These are phyloP conservation scores for Sporothrix globosa DNA, from an alignment of 2,329 filamentous ascomycete genomes.

Conservation along the genomic window DNA sequence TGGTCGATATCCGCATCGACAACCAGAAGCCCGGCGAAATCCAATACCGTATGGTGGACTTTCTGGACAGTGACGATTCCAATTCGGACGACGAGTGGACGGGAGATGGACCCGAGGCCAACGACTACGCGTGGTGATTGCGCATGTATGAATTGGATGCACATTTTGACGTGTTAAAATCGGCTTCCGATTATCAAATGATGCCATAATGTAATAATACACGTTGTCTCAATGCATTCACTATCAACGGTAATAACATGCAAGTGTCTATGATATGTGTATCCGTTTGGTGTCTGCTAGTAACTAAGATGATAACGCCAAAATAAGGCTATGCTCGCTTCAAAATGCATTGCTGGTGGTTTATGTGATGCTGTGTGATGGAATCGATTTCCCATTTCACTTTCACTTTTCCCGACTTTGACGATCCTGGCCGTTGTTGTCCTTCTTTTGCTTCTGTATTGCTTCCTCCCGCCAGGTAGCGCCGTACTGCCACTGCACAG, in stretches of 20 bases:
- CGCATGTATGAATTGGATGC: background rate
- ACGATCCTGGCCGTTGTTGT: background rate
- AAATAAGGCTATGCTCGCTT: background rate
- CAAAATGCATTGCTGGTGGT: background rate
- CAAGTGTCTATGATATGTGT: background rate
- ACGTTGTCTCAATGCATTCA: too few relatives aligned
- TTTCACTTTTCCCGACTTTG: background rate
- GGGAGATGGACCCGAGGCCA: constrained; percentile 36
- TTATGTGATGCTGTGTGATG: background rate
- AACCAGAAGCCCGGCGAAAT: constrained; percentile 73
- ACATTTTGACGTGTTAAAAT: background rate
- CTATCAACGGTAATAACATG: background rate
- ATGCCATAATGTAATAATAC: background rate
- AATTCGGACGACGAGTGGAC: constrained; percentile 61
- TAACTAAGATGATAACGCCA: background rate
- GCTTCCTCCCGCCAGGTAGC: constrained; percentile 47
- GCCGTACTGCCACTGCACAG: constrained; percentile 56
- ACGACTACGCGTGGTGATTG: constrained; percentile 37
- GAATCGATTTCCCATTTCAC: background rate
- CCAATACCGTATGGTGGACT: constrained; percentile 72
- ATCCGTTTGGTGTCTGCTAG: background rate
- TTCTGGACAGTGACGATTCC: constrained; percentile 61
- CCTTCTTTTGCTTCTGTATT: background rate
- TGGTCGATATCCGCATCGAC: constrained; percentile 73
- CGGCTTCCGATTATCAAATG: background rate